Conservation (phyloP, 2,329 filamentous ascomycete species). For the Aureobasidium lini region DNA sequence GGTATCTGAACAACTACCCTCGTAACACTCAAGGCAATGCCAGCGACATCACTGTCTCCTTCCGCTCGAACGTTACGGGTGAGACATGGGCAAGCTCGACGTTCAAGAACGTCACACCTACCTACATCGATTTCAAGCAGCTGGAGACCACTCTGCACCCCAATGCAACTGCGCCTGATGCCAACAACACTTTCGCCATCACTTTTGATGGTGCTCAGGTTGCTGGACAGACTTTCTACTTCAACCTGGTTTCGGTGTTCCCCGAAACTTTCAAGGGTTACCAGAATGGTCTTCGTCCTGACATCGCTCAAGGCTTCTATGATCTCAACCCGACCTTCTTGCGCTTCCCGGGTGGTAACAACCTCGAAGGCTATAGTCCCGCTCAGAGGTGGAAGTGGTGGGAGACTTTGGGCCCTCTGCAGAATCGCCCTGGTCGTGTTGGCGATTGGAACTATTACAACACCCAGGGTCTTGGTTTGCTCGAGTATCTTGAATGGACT, state of each 20-base stretch:
- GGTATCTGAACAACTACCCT: constrained; percentile 32
- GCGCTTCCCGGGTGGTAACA: constrained; percentile 47
- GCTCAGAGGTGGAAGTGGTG: constrained; percentile 44
- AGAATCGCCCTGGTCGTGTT: constrained; percentile 39
- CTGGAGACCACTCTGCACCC: constrained; percentile 34
- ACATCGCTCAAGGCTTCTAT: constrained; percentile 41
- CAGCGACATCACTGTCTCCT: constrained; percentile 33
- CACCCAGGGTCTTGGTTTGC: constrained; percentile 52
- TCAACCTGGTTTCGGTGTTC: constrained; percentile 48
- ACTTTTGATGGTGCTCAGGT: constrained; percentile 41
- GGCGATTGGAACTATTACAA: constrained; percentile 52
- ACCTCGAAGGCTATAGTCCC: constrained; percentile 36
- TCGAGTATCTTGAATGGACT: constrained; percentile 54
- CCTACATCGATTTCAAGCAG: constrained; percentile 20
- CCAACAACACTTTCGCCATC: constrained; percentile 46
- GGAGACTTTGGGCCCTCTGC: constrained; percentile 43
- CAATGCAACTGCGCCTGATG: constrained; percentile 36
- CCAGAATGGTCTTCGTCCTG: constrained; percentile 44
- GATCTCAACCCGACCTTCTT: constrained; percentile 40
- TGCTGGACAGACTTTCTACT: constrained; percentile 37
- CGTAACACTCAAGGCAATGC: constrained; percentile 27
- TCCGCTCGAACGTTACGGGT: constrained; percentile 34
- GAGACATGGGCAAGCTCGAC: constrained; percentile 35
- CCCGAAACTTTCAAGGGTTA: constrained; percentile 48
- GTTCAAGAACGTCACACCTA: constrained; percentile 17